These are phyloP conservation scores for Xylaria scruposa DNA, from an alignment of 495 filamentous ascomycete species.

Conservation along the genomic window DNA sequence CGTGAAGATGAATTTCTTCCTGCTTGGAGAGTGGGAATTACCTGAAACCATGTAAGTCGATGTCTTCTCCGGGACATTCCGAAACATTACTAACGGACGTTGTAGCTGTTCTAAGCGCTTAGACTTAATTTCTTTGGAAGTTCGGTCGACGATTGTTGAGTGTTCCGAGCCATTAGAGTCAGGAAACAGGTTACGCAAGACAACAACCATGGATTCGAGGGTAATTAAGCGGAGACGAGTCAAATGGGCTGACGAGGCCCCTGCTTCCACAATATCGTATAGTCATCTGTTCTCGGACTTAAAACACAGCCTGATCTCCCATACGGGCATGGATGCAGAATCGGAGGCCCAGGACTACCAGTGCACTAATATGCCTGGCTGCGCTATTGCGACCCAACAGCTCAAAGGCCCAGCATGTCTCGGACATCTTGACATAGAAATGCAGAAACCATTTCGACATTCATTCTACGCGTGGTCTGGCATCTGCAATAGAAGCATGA, in stretches of 20 bases:
- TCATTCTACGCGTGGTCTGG: background rate
- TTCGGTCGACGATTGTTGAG: background rate
- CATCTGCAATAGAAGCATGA: background rate
- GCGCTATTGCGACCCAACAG: background rate
- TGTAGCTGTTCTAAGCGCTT: background rate
- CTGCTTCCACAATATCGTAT: background rate
- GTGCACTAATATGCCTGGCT: background rate
- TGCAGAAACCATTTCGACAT: background rate
- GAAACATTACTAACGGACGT: too few relatives aligned
- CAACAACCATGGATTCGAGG: background rate
- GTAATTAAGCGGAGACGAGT: background rate
- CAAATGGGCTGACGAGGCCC: background rate
- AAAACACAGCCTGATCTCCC: background rate
- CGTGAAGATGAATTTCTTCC: background rate
- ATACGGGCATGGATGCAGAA: background rate
- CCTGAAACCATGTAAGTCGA: background rate
- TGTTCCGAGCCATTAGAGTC: background rate
- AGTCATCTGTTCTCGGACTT: background rate
- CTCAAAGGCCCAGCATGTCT: background rate
- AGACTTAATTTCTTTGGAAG: background rate
- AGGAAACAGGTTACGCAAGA: background rate
- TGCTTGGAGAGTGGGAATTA: background rate
- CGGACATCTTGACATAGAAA: background rate
- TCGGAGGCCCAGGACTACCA: background rate
- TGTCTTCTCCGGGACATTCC: too few relatives aligned